These are phyloP conservation scores for Kluyveromyces dobzhanskii DNA, from an alignment of 805 yeast species.

Conservation along the genomic window DNA sequence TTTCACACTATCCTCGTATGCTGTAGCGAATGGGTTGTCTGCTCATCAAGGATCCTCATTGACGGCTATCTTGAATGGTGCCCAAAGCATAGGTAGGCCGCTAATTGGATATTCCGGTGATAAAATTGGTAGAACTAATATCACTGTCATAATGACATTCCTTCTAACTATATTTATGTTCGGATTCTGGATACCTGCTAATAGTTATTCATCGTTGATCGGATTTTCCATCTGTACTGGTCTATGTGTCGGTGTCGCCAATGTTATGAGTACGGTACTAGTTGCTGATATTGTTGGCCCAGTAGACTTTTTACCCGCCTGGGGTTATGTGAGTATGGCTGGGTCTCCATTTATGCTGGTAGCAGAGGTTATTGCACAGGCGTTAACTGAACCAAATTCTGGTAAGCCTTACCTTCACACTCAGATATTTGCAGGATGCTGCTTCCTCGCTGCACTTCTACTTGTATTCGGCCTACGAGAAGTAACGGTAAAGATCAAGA, in stretches of 20 bases:
- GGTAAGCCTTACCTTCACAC: slow-evolving; percentile 46
- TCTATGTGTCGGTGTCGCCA: slow-evolving; percentile 37
- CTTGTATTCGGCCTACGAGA: slow-evolving; percentile 44
- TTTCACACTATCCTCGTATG: slow-evolving; percentile 40
- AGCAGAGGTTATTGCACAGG: slow-evolving; percentile 48
- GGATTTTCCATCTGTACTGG: slow-evolving; percentile 39
- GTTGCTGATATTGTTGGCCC: slow-evolving; percentile 35
- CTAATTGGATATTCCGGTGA: slow-evolving; percentile 39
- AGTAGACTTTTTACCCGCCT: slow-evolving; percentile 32
- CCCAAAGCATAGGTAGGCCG: slow-evolving; percentile 44
- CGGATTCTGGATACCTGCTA: slow-evolving; percentile 42
- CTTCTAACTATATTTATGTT: slow-evolving; percentile 34
- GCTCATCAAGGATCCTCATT: slow-evolving; percentile 36
- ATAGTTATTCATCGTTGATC: slow-evolving; percentile 33
- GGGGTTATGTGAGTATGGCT: slow-evolving; percentile 29
- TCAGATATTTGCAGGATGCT: slow-evolving; percentile 51
- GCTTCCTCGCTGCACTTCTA: slow-evolving; percentile 36
- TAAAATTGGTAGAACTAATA: slow-evolving; percentile 38
- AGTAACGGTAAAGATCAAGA: slow-evolving; percentile 37
- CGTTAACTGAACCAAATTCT: slow-evolving; percentile 29
- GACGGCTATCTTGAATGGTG: slow-evolving; percentile 38
- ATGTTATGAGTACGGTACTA: slow-evolving; percentile 34
- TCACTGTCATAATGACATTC: slow-evolving; percentile 31
- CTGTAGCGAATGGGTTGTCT: slow-evolving; percentile 39
- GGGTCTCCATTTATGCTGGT: slow-evolving; percentile 32